phyloP scores from a whole-genome alignment of 2,329 filamentous ascomycete genomes.

The Diaporthe sp. region DNA sequence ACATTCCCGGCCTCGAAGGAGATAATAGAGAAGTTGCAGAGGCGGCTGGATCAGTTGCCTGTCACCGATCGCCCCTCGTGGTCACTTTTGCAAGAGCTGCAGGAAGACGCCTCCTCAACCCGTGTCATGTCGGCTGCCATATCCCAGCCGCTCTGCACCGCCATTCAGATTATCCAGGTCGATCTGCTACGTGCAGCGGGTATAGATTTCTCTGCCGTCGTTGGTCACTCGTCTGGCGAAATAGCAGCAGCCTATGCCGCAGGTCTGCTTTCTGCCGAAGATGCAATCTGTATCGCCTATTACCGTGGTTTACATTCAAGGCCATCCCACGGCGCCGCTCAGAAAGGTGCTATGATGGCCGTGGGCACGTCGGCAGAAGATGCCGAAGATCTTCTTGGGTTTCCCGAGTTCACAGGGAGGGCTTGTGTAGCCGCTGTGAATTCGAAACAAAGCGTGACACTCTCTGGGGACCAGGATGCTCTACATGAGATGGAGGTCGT shows the following conservation, averaged over 20 bases:
- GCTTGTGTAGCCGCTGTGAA: conserved; percentile 47
- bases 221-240: conserved; percentile 48
- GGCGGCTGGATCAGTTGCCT: background rate
- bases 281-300: conserved; percentile 47
- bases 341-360: conserved; percentile 24
- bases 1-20: conserved; percentile 41
- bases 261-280: conserved; percentile 6
- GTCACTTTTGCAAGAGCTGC: background rate
- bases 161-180: conserved; percentile 54
- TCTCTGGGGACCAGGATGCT: conserved; percentile 39
- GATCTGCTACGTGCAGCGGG: conserved; percentile 47
- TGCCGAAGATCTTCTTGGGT: conserved; percentile 39
- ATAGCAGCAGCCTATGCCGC: conserved; percentile 33
- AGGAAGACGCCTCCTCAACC: too few relatives aligned
- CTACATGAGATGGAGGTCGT: conserved; percentile 45
- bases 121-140: conserved; percentile 30
- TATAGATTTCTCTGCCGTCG: conserved; percentile 44
- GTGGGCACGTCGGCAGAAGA: background rate
- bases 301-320: conserved; percentile 37
- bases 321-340: background rate
- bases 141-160: conserved; percentile 51
- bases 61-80: background rate
- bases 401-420: conserved; percentile 43
- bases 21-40: background rate
- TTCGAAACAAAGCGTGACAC: conserved; percentile 13